Evolutionary conservation across 345 rosid species (phyloP).

Genomic region (Dimocarpus longan): DNA sequence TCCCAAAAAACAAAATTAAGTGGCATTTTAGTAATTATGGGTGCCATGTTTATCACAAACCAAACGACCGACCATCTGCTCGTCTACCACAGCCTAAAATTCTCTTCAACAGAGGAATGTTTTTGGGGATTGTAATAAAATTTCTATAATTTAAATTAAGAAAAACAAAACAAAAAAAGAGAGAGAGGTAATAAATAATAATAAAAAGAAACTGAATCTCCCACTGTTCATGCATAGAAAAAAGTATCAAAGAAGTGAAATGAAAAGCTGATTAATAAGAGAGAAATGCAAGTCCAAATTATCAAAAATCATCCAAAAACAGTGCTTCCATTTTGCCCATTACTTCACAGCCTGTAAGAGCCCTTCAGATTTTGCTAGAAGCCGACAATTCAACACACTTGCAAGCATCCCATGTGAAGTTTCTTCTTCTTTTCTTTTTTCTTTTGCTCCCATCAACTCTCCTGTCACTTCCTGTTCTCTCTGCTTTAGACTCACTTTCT

Average conservation of each 20-base stretch:
- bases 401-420: conserved; percentile 70
- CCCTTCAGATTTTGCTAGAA: conserved; percentile 35
- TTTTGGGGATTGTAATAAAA: conserved; percentile 14
- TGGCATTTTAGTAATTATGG: conserved; percentile 15
- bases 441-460: conserved; percentile 1
- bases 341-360: conserved; percentile 53
- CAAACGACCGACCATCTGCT: background rate
- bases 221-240: conserved; percentile 11
- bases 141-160: background rate
- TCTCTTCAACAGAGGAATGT: conserved; percentile 28
- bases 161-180: background rate
- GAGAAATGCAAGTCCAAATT: background rate
- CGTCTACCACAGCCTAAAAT: background rate
- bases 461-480: conserved; percentile 12
- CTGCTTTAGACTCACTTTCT: conserved; percentile 15
- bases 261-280: background rate
- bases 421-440: conserved; percentile 23
- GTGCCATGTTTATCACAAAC: background rate
- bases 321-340: conserved; percentile 39
- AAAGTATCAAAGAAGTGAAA: conserved; percentile 19
- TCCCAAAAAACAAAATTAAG: background rate
- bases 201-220: conserved; percentile 22
- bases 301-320: conserved; percentile 24
- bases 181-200: background rate
- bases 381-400: conserved; percentile 52